Conservation (phyloP, 139 green algal species). For the Limnomonas spitsbergensis region DNA sequence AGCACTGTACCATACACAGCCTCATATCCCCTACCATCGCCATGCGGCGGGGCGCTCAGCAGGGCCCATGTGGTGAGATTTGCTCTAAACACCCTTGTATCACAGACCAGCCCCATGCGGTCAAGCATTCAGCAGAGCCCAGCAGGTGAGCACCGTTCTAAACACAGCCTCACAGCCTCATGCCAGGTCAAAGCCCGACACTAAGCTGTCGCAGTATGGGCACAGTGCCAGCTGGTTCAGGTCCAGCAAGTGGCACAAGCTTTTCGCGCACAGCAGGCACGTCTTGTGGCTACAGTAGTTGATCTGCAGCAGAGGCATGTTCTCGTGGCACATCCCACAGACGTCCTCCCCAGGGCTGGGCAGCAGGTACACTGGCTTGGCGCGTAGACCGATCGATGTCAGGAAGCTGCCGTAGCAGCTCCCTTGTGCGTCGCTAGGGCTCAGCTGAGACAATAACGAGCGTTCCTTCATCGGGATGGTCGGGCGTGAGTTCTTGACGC, state of each 20-base stretch:
- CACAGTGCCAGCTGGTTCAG: slow-evolving; percentile 14
- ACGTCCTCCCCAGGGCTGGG: slow-evolving; percentile 10
- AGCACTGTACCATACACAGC: too few species aligned
- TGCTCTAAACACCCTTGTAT: too few species aligned
- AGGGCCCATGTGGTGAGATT: too few species aligned
- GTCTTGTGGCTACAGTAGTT: slow-evolving; percentile 3
- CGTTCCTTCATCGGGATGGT: not conserved
- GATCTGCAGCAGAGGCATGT: slow-evolving; percentile 5
- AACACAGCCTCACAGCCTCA: too few species aligned
- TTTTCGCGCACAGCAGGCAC: slow-evolving; percentile 11
- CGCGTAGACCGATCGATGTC: not conserved
- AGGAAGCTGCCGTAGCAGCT: not conserved
- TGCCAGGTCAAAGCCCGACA: not conserved
- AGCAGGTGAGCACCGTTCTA: too few species aligned
- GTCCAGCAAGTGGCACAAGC: slow-evolving; percentile 14
- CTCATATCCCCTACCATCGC: too few species aligned
- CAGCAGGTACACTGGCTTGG: slow-evolving; percentile 7
- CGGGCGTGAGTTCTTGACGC: not conserved
- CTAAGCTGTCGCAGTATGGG: slow-evolving; percentile 4
- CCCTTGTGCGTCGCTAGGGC: not conserved
- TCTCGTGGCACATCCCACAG: slow-evolving; percentile 15
- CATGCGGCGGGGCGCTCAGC: too few species aligned
- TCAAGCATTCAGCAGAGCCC: too few species aligned
- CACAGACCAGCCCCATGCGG: not conserved
- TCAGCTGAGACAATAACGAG: slow-evolving; percentile 2